phyloP scores from a whole-genome alignment of 1,139 yeast species.

The Lodderomyces oxycetoniae region DNA sequence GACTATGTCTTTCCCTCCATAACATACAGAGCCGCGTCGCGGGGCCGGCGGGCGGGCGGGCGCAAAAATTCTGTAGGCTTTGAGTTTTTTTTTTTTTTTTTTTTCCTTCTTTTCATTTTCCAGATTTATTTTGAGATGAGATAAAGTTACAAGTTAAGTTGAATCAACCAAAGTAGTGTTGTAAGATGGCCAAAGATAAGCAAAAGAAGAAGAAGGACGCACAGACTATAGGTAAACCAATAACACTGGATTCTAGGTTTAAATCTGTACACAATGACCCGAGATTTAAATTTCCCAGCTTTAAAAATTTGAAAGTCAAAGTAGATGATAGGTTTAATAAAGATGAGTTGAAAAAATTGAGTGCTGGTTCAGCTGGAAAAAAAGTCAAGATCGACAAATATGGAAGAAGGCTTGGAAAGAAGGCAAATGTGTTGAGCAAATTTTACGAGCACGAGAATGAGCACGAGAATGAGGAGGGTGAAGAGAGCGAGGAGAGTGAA shows the following conservation, averaged over 20 bases:
- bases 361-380: constrained; percentile 36
- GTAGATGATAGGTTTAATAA: constrained; percentile 84
- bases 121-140: too few species aligned
- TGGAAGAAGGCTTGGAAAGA: constrained; percentile 64
- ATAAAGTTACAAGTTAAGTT: too few species aligned
- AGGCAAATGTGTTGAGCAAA: constrained; percentile 45
- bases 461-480: constrained; percentile 18
- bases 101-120: too few species aligned
- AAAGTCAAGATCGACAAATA: constrained; percentile 74
- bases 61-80: too few species aligned
- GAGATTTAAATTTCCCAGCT: constrained; percentile 71
- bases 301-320: constrained; percentile 66
- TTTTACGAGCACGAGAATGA: constrained; percentile 54
- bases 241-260: constrained; percentile 70
- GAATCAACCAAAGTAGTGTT: too few species aligned
- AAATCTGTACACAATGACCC: constrained; percentile 82
- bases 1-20: too few species aligned
- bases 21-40: too few species aligned
- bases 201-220: too few species aligned
- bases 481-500: constrained; percentile 19
- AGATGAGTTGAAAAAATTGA: constrained; percentile 60
- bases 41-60: too few species aligned
- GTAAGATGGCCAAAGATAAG: too few species aligned
- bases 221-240: too few species aligned
- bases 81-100: too few species aligned